A percentile compares a stretch with the other conserved stretches of the same genome.
These are phyloP conservation scores for Arthrobotrys sphaeroides DNA, from an alignment of 2,329 filamentous ascomycete genomes.

Conservation along the genomic window DNA sequence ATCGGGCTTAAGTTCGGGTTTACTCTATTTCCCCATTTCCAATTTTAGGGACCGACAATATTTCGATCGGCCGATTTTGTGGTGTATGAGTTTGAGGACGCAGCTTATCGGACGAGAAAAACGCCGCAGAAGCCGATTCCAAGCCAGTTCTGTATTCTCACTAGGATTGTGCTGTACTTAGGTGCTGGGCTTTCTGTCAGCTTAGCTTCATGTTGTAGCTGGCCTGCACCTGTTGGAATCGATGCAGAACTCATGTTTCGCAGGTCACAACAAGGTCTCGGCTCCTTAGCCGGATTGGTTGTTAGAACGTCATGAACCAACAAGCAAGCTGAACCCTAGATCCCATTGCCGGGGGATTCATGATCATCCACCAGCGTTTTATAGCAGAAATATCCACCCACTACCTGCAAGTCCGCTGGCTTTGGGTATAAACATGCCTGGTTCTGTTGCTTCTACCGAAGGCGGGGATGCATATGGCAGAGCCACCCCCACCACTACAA, in stretches of 20 bases:
- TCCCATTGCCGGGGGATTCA: neutral
- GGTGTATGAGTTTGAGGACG: neutral
- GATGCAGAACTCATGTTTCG: no score
- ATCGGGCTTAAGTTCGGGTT: constrained; percentile 12
- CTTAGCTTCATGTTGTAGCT: no score
- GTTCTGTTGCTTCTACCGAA: constrained; percentile 43
- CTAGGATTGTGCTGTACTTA: no score
- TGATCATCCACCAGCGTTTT: neutral
- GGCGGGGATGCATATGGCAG: constrained; percentile 19
- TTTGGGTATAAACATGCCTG: constrained; percentile 16
- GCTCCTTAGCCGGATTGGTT: no score
- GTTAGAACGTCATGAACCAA: no score
- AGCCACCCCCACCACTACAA: constrained; percentile 31
- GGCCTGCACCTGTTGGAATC: no score
- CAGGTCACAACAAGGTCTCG: no score
- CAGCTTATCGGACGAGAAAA: neutral
- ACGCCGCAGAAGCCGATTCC: neutral
- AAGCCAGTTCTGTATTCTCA: neutral
- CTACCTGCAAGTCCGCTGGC: neutral
- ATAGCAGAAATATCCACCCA: neutral
- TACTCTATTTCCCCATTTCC: constrained; percentile 31
- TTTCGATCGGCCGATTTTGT: neutral
- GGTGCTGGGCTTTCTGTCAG: neutral
- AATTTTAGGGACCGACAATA: neutral
- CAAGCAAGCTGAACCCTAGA: neutral